Evolutionary conservation across 1,284 basidiomycete species (phyloP).

Genomic region (Trametes versicolor): DNA sequence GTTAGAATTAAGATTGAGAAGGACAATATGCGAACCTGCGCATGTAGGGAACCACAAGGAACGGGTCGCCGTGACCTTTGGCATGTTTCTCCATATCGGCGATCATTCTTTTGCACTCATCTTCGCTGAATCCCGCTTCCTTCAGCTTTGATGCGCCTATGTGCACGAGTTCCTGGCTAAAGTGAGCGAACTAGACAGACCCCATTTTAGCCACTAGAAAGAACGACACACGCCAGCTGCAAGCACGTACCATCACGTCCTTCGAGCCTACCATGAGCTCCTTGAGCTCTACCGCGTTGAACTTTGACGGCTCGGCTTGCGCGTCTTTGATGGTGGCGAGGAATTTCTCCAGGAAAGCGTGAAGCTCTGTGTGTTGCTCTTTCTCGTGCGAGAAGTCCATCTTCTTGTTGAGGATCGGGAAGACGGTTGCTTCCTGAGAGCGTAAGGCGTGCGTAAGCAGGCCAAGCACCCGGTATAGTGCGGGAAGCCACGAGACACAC

Average conservation of each 20-base stretch:
- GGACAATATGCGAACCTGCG: slow-evolving; percentile 40
- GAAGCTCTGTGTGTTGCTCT: slow-evolving; percentile 49
- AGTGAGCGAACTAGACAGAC: slow-evolving; percentile 42
- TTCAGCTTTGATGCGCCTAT: slow-evolving; percentile 45
- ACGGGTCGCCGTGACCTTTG: slow-evolving; percentile 44
- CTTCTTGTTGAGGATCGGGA: slow-evolving; percentile 48
- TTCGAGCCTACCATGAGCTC: slow-evolving; percentile 40
- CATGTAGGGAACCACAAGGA: slow-evolving; percentile 49
- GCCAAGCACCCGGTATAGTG: background rate
- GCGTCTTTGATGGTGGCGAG: slow-evolving; percentile 39
- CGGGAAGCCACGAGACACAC: slow-evolving; percentile 26
- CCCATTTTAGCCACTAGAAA: background rate
- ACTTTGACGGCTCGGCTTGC: slow-evolving; percentile 41
- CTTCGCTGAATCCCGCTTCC: slow-evolving; percentile 40
- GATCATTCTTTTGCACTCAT: slow-evolving; percentile 42
- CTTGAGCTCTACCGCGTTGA: slow-evolving; percentile 43
- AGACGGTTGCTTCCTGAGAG: slow-evolving; percentile 43
- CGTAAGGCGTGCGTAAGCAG: background rate
- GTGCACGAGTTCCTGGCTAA: slow-evolving; percentile 50
- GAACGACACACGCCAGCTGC: background rate
- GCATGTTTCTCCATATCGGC: slow-evolving; percentile 44
- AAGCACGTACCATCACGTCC: slow-evolving; percentile 42
- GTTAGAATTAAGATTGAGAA: background rate
- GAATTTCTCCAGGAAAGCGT: slow-evolving; percentile 43
- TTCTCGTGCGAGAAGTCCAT: slow-evolving; percentile 49